Conservation (phyloP, 345 rosid genomes). For the Eucalyptus camaldulensis region DNA sequence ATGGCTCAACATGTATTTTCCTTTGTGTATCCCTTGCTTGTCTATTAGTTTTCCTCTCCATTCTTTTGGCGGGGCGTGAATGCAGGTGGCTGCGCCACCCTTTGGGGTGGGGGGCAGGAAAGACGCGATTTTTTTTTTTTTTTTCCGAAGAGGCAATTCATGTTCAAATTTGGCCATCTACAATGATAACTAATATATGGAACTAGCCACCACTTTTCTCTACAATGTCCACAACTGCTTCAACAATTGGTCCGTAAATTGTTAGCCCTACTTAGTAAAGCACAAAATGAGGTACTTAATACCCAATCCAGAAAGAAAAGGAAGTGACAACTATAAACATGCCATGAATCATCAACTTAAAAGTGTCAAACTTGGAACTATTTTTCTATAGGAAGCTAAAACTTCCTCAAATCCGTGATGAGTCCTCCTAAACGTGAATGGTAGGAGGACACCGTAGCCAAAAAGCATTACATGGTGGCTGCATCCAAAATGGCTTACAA, state of each 20-base stretch:
- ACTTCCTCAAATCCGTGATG: constrained; percentile 86
- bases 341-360: constrained; percentile 30
- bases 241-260: constrained; percentile 81
- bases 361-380: constrained; percentile 69
- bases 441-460: too few relatives aligned
- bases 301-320: background rate
- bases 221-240: constrained; percentile 80
- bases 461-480: too few relatives aligned
- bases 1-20: background rate
- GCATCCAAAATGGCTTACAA: too few relatives aligned
- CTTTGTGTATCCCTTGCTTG: background rate
- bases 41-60: background rate
- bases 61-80: background rate
- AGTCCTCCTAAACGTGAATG: too few relatives aligned
- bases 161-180: constrained; percentile 67
- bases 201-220: constrained; percentile 88
- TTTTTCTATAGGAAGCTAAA: constrained; percentile 47
- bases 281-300: background rate
- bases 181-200: constrained; percentile 82
- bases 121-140: too few relatives aligned
- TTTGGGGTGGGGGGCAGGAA: background rate
- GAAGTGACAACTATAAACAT: background rate
- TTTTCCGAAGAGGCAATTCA: background rate
- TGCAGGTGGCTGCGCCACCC: background rate
- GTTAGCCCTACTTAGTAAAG: constrained; percentile 52